Percentiles rank a stretch among this genome's conserved stretches.
These are phyloP conservation scores for Starmerella etchellsii DNA, from an alignment of 805 yeast genomes.

Conservation along the genomic window DNA sequence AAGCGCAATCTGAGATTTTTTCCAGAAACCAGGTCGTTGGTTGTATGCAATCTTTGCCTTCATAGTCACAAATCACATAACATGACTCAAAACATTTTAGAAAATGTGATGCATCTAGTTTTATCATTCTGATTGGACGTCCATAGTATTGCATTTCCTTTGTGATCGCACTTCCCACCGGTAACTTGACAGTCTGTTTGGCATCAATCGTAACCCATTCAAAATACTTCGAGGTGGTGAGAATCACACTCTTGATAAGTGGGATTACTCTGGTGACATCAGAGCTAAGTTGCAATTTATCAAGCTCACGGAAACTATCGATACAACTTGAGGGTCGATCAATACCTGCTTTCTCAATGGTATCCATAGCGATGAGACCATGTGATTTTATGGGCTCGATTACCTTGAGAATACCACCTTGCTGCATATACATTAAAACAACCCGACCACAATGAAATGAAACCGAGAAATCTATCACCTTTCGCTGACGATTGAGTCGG, in stretches of 20 bases:
- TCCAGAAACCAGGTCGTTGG: conserved; percentile 33
- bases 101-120: conserved; percentile 40
- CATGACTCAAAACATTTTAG: conserved; percentile 58
- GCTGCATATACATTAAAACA: conserved; percentile 44
- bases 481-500: conserved; percentile 27
- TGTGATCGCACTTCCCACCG: conserved; percentile 23
- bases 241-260: conserved; percentile 53
- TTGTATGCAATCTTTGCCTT: conserved; percentile 30
- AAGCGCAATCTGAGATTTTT: conserved; percentile 27
- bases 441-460: conserved; percentile 56
- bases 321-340: conserved; percentile 19
- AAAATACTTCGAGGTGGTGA: conserved; percentile 48
- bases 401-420: conserved; percentile 47
- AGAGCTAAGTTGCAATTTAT: conserved; percentile 39
- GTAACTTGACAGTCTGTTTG: conserved; percentile 43
- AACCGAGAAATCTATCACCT: conserved; percentile 45
- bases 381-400: conserved; percentile 38
- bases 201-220: conserved; percentile 51
- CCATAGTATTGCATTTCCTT: conserved; percentile 24
- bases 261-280: conserved; percentile 51
- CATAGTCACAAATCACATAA: conserved; percentile 50
- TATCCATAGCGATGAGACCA: conserved; percentile 16
- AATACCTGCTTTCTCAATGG: conserved; percentile 12
- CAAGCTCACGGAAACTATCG: conserved; percentile 34
- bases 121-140: conserved; percentile 36